Base-by-base conservation (phyloP, 2,329 filamentous ascomycete genomes). In the Monilinia laxa region DNA sequence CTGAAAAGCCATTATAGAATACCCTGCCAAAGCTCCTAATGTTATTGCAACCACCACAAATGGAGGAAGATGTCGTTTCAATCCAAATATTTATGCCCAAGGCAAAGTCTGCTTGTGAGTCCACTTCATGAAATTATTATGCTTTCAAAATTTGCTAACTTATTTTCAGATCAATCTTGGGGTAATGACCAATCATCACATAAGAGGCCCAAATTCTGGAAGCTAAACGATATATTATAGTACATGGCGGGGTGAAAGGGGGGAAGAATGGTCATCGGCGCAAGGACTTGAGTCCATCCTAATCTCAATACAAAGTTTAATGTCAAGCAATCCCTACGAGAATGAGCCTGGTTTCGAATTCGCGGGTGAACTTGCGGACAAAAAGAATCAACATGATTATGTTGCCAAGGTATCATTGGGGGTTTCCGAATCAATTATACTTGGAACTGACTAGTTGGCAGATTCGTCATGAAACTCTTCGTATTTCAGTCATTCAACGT, bases 231-330 rank as follows among this genome's bases (percentile, higher is more conserved):
- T 23, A 62, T 54, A 20, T n/a, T 72, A 96, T 72, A 96, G 93
- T 67, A 99, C 95, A 76, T 99, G 95, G 95, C 86, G 90, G 60
- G 93, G 93, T 38, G 90, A 97, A 75, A 85, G 87, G 20, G 92
- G 93, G 65, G 95, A 98, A 78, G 89, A 97, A 77, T 99, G 95
- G 95, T 97, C 93, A 20, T 93, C 93, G 20, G 95, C 94, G 0
- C 95, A 98, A 77, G 94, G 95, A 9, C 82, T 99, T 1, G 95
- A 98, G 77, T 98, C 94, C 0, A 92, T 98, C 59, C 79, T 99
- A 58, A 86, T 98, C 64, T 98, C 94, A 6, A 97, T 99, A 67
- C 95, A 99, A 78, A 97, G 93, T 77, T 82, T 99, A 55, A 93
- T 99, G 90, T 97, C 93, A 0, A 80, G 87, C 38, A 97, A 97